Conservation (phyloP, 192 early-diverging fungal species). For the Coemansia nantahalensis region DNA sequence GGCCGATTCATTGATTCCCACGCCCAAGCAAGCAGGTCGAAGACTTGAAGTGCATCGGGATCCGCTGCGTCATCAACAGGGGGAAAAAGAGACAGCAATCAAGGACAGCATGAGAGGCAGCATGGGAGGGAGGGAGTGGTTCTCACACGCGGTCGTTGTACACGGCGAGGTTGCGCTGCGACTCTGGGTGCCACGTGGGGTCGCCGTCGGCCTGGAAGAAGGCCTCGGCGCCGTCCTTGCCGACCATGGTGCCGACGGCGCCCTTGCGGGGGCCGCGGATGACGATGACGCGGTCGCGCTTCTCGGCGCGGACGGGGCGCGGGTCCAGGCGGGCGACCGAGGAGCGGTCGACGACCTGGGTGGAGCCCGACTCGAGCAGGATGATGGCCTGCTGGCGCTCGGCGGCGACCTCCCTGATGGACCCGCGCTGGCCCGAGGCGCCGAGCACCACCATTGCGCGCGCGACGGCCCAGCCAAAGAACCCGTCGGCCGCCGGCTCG, state of each 20-base stretch:
- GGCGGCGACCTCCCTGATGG: constrained; percentile 53
- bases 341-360: constrained; percentile 38
- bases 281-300: constrained; percentile 72
- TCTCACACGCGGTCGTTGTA: constrained; percentile 21
- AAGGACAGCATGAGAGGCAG: no score
- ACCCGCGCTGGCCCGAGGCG: constrained; percentile 47
- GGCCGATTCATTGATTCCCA: no score
- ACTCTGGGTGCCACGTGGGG: constrained; percentile 32
- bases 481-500: constrained; percentile 50
- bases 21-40: no score
- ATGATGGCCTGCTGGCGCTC: constrained; percentile 55
- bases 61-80: no score
- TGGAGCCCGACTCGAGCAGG: constrained; percentile 47
- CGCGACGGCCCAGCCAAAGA: constrained; percentile 53
- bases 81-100: no score
- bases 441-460: constrained; percentile 39
- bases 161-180: constrained; percentile 42
- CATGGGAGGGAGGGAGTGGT: neutral
- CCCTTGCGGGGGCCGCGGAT: constrained; percentile 61
- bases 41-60: no score
- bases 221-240: constrained; percentile 69
- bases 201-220: constrained; percentile 66
- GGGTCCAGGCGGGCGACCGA: constrained; percentile 28
- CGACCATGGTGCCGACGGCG: constrained; percentile 63
- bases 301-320: constrained; percentile 61